Evolutionary conservation across 176 grass and related monocot species (phyloP).

Genomic region (Oryza brachyantha): DNA sequence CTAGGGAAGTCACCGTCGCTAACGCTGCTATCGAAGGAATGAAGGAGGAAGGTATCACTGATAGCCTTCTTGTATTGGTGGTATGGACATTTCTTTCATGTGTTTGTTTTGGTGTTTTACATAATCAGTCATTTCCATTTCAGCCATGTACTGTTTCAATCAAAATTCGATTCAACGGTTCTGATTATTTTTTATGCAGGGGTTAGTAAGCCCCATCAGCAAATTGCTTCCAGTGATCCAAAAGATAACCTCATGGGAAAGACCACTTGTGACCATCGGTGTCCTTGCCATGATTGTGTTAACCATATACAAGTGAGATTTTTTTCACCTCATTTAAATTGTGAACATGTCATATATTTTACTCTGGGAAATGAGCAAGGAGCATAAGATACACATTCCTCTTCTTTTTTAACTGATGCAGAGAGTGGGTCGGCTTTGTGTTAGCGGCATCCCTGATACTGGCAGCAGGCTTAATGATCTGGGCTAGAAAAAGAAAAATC

Average conservation of each 20-base stretch:
- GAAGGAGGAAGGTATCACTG: constrained; percentile 72
- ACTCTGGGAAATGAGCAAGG: not conserved
- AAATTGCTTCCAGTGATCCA: constrained; percentile 50
- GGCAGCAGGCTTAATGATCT: constrained; percentile 49
- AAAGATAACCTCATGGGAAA: constrained; percentile 58
- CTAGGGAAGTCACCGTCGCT: constrained; percentile 53
- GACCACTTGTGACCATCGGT: constrained; percentile 34
- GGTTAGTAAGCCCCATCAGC: constrained; percentile 52
- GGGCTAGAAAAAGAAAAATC: constrained; percentile 42
- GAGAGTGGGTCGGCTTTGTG: constrained; percentile 61
- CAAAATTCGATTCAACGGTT: not conserved
- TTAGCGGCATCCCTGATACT: constrained; percentile 31
- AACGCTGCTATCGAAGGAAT: constrained; percentile 64
- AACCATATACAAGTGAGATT: constrained; percentile 79
- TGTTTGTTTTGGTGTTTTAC: not conserved
- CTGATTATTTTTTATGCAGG: constrained; percentile 30
- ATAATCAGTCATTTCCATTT: not conserved
- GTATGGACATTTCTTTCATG: constrained; percentile 41
- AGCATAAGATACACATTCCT: not conserved
- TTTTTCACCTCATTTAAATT: not conserved
- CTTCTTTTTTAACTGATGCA: constrained; percentile 9
- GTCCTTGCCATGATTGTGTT: constrained; percentile 37
- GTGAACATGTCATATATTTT: not conserved
- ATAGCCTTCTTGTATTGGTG: constrained; percentile 71
- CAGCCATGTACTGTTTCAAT: not conserved